Evolutionary conservation across 169 alveolate species (phyloP), one percentile per base, ranked within the genome.

Genomic region (Cystoisospora suis): DNA sequence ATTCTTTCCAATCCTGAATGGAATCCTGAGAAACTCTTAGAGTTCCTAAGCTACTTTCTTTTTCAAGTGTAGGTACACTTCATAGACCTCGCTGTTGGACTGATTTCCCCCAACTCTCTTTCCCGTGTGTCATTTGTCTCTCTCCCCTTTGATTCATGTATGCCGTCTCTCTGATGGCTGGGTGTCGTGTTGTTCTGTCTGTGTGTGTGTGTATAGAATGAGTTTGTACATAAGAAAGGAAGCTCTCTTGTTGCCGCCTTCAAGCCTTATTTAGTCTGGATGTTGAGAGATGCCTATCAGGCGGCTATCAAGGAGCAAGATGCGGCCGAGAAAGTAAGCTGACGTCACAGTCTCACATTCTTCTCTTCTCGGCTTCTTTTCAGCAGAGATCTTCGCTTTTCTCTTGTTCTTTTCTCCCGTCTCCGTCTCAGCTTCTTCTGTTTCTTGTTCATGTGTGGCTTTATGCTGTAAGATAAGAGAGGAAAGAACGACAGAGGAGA

Each of bases 241-340:
- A 46, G 89, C 40, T 40, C 59, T 40, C 53, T 80, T n/a, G 32
- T 77, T 44, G 34, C 32, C 29, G 93, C 87, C 70, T 89, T 89
- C 53, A 79, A 53, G 90, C 90, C 85, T 15, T 89, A 58, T 49
- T n/a, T 89, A 49, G 81, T 59, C 5, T 89, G 93, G 93, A 36
- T 89, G 87, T 83, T 83, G 5, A 61, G 93, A n/a, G 86, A 72
- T 32, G 93, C 86, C 49, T 89, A 32, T 36, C 93, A 89, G 69
- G 86, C 77, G 0, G 93, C 93, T 0, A 40, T 34, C 34, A 49
- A 53, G 15, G 59, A 59, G 69, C 46, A 36, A 44, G 77, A 53
- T 32, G 29, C 58, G 65, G 44, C 20, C 4, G 58, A 59, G 29
- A 83, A 83, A 58, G 91, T 27, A 36, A 46, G 69, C 20, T 34